Evolutionary conservation across 441 rosid genomes (phyloP).

Genomic region (Euphorbia schlechtendalii): DNA sequence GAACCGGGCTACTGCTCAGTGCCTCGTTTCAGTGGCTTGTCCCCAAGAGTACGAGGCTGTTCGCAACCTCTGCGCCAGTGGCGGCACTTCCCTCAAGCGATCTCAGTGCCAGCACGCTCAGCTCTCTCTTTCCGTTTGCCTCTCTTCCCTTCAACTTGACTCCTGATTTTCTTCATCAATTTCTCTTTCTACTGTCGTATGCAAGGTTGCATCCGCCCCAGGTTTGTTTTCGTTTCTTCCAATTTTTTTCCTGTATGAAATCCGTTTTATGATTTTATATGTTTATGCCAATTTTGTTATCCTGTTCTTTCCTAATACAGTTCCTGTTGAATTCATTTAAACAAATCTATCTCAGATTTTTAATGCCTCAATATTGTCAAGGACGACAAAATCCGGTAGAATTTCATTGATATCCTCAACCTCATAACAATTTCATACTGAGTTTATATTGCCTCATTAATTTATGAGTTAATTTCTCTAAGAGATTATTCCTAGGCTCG

Average conservation of each 20-base stretch:
- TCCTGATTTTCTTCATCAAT: background rate
- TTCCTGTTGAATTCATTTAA: too few species aligned
- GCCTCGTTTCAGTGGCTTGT: constrained; percentile 57
- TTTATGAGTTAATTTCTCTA: background rate
- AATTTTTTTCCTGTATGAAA: too few species aligned
- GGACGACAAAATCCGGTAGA: background rate
- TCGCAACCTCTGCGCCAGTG: constrained; percentile 59
- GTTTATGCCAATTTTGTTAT: background rate
- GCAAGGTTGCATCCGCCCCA: background rate
- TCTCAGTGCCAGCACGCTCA: constrained; percentile 73
- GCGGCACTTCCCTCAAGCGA: constrained; percentile 75
- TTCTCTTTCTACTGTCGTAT: too few species aligned
- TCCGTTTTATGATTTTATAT: background rate
- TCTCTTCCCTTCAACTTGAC: constrained; percentile 45
- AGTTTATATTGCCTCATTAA: background rate
- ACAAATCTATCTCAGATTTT: background rate
- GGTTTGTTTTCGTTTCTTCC: background rate
- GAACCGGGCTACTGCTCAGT: constrained; percentile 67
- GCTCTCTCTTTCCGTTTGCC: constrained; percentile 63
- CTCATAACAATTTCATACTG: background rate
- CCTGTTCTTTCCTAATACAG: background rate
- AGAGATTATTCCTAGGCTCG: background rate
- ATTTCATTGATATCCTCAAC: background rate
- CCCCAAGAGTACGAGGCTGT: constrained; percentile 77
- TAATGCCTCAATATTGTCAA: background rate